phyloP scores from a whole-genome alignment of 2,329 filamentous ascomycete species.

The Talaromyces sp. region DNA sequence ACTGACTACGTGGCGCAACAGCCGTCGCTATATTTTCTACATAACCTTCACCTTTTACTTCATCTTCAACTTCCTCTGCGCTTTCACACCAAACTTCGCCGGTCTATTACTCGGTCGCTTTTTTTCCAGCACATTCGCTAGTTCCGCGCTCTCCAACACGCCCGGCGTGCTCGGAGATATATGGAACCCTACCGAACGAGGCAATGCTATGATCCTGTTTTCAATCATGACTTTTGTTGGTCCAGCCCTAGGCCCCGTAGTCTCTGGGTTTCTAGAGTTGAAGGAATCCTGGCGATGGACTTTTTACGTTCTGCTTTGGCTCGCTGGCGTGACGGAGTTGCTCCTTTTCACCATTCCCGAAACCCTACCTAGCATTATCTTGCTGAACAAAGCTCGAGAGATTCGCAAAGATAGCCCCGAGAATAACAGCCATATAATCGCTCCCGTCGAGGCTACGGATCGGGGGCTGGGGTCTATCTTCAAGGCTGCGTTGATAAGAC shows the following conservation, averaged over 20 bases:
- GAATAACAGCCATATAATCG: background rate
- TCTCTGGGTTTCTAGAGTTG: background rate
- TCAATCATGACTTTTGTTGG: background rate
- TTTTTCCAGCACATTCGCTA: background rate
- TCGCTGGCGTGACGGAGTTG: background rate
- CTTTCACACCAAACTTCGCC: background rate
- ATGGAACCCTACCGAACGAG: background rate
- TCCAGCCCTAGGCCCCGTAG: background rate
- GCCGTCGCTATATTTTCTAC: background rate
- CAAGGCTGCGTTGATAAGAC: background rate
- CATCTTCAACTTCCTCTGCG: background rate
- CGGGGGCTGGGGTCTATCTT: background rate
- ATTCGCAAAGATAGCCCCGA: background rate
- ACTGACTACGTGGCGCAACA: background rate
- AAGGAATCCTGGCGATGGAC: background rate
- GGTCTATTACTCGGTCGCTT: background rate
- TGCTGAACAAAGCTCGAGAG: background rate
- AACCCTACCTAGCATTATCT: background rate
- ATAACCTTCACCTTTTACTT: background rate
- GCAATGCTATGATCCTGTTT: background rate
- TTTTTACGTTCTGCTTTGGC: background rate
- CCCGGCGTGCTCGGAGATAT: background rate
- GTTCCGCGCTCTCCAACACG: background rate
- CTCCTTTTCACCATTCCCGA: background rate
- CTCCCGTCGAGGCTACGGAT: background rate